Conservation (phyloP, 345 rosid genomes). For the Passiflora organensis region DNA sequence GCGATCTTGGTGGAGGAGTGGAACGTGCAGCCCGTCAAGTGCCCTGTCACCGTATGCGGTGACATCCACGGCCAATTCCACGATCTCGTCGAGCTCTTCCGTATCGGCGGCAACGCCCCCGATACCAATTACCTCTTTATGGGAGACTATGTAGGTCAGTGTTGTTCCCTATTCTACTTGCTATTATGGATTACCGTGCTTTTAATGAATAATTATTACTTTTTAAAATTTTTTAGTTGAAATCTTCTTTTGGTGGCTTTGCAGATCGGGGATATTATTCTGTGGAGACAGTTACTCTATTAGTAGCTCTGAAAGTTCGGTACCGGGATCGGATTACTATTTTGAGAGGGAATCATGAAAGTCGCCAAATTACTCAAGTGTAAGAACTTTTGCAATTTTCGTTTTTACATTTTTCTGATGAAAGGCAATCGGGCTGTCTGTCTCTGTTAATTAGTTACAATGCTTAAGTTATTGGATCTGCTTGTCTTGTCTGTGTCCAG, state of each 20-base stretch:
- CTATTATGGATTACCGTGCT: too few species aligned
- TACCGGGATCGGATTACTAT: conserved; percentile 34
- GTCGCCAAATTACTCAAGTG: conserved; percentile 38
- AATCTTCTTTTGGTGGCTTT: not conserved
- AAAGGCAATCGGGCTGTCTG: too few species aligned
- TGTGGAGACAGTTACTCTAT: conserved; percentile 34
- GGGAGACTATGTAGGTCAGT: conserved; percentile 60
- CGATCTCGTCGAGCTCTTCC: conserved; percentile 52
- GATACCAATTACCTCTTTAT: conserved; percentile 52
- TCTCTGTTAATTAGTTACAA: conserved; percentile 1
- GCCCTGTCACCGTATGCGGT: conserved; percentile 53
- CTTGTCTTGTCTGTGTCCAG: too few species aligned
- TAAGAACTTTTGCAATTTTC: too few species aligned
- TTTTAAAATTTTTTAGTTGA: not conserved
- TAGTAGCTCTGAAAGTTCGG: conserved; percentile 32
- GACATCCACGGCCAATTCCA: conserved; percentile 53
- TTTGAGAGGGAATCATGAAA: conserved; percentile 34
- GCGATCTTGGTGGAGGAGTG: conserved; percentile 48
- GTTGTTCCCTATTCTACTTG: too few species aligned
- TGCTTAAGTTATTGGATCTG: not conserved
- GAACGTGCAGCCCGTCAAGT: conserved; percentile 50
- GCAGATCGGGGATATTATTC: conserved; percentile 37
- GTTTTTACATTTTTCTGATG: too few species aligned
- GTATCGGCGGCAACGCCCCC: conserved; percentile 48
- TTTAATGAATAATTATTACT: too few species aligned